Conservation (phyloP, 1,284 basidiomycete species). For the Pyrrhoderma lamaoense region DNA sequence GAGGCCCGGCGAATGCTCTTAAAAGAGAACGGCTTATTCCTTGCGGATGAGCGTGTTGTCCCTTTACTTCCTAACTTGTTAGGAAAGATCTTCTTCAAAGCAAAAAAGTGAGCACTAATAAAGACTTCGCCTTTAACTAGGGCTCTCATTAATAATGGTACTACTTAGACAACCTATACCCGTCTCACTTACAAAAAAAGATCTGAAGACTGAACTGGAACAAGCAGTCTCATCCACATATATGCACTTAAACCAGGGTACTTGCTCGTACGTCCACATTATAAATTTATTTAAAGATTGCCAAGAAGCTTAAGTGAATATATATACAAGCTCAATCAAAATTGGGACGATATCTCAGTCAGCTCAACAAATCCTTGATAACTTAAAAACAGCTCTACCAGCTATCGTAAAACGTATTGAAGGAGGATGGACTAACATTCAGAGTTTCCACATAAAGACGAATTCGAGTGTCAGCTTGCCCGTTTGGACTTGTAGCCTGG, state of each 20-base stretch:
- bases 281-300: constrained; percentile 1
- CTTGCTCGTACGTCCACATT: constrained; percentile 63
- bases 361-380: constrained; percentile 68
- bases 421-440: constrained; percentile 88
- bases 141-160: background rate
- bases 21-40: constrained; percentile 86
- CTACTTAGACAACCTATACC: constrained; percentile 83
- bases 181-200: constrained; percentile 78
- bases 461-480: constrained; percentile 80
- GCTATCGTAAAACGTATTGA: constrained; percentile 65
- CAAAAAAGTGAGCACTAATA: constrained; percentile 71
- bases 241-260: constrained; percentile 90
- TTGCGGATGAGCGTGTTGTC: constrained; percentile 88
- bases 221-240: constrained; percentile 88
- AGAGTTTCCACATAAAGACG: constrained; percentile 89
- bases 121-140: background rate
- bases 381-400: constrained; percentile 77
- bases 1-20: constrained; percentile 83
- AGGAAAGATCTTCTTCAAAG: constrained; percentile 87
- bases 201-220: constrained; percentile 86
- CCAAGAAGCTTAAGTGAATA: background rate
- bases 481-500: constrained; percentile 78
- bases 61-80: constrained; percentile 83
- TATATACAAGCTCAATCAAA: constrained; percentile 70
- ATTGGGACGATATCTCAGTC: constrained; percentile 73